Evolutionary conservation across 345 rosid genomes (phyloP).

Genomic region (Populus nigra): DNA sequence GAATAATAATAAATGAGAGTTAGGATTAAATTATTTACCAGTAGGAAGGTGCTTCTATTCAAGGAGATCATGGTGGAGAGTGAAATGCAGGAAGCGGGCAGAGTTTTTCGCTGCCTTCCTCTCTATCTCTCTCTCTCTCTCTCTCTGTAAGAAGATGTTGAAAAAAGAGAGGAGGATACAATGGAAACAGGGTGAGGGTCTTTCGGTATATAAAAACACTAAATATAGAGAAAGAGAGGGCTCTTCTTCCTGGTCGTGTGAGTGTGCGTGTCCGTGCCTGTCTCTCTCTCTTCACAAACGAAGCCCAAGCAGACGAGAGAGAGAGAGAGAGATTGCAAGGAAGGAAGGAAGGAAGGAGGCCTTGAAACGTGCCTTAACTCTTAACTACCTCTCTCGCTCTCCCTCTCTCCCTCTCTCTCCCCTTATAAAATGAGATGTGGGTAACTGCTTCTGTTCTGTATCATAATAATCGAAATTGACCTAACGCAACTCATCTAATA

Average conservation of each 20-base stretch:
- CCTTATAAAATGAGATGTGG: slow-evolving; percentile 4
- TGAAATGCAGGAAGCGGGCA: slow-evolving; percentile 11
- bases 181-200: neutral
- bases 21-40: slow-evolving; percentile 14
- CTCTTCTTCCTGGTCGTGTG: neutral
- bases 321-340: slow-evolving; percentile 10
- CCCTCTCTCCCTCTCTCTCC: neutral
- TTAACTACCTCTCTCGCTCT: neutral
- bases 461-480: too few species aligned
- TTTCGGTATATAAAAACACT: neutral
- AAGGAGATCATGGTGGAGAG: slow-evolving; percentile 29
- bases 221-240: neutral
- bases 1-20: neutral
- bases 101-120: neutral
- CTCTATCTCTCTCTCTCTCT: neutral
- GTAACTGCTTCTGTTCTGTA: neutral
- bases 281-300: too few species aligned
- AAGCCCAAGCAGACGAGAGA: neutral
- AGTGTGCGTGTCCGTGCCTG: too few species aligned
- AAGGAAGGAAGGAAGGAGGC: neutral
- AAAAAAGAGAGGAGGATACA: neutral
- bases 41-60: slow-evolving; percentile 9
- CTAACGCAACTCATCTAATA: too few species aligned
- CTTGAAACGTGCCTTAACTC: slow-evolving; percentile 4
- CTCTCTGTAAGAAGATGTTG: neutral